Base-by-base conservation (phyloP, 1,284 basidiomycete species). In the Melampsora americana region DNA sequence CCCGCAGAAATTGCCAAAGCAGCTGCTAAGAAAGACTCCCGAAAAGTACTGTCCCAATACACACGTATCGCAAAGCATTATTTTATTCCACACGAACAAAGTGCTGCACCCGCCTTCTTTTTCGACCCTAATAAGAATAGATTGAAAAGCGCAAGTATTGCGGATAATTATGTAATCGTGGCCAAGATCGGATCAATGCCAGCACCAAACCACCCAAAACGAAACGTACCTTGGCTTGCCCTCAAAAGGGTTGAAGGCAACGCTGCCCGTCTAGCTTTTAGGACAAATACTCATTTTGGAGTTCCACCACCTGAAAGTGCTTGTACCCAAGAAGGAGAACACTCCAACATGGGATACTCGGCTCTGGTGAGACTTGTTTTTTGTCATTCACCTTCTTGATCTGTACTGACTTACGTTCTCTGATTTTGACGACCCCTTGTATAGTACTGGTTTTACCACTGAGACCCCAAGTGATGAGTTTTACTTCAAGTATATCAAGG, bases 141-240 rank as follows among this genome's bases (percentile, higher is more conserved):
- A 28, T 56, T n/a, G n/a, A 16, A 16, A 1, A 23, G 12, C 39
- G 11, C 39, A 6, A 12, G 6, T 42, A 5, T 11, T 42, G 39
- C 5, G 1, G 39, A 42, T 42, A 42, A 42, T 42, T 42, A 23
- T 28, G 14, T 56, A 23, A 20, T 56, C 14, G 53, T 28, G 12
- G 53, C 53, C 53, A 56, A 56, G 53, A n/a, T 56, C 9, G 53
- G 53, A 9, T n/a, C 20, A 16, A 20, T 56, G 28, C 53, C 53
- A 23, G n/a, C 53, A 56, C 53, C 53, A 28, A 28, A 56, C 28
- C n/a, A 56, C 14, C 53, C 53, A 16, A 56, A n/a, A 23, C 53
- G 28, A 56, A 56, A 56, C n/a, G 53, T 56, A 23, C 53, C 53
- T 23, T 56, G 53, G 53, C 53, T 56, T 20, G 53, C 53, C 9